Base-by-base conservation (phyloP, 2,329 filamentous ascomycete genomes). In the Neofusicoccum ribis region DNA sequence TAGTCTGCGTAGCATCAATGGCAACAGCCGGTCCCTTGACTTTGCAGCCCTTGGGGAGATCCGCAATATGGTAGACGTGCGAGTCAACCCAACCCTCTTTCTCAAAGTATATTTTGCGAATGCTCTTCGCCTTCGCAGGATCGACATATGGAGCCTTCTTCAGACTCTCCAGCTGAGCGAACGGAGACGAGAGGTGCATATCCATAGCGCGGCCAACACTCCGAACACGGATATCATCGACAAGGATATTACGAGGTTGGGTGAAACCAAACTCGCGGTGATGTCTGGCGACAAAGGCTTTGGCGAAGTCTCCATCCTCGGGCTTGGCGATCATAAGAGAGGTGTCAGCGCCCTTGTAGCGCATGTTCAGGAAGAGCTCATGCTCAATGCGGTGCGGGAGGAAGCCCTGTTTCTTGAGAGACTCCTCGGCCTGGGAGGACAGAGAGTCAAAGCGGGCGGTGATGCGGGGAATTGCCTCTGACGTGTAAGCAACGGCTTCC, bases 171-270 rank as follows among this genome's bases (percentile, higher is more conserved):
- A 59, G 41, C 37, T 65, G 51, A 2, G 63, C 51, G 27, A 64
- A 54, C 3, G 61, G 61, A 6, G 61, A 44, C 3, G 61, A 64
- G 20, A 64, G n/a, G 17, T 64, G 61, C 61, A 64, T 54, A 27
- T 64, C 61, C 75, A 93, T 94, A 56, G 91, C 94, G 82, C 93
- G 96, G 51, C 92, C 93, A 27, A 65, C 63, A 34, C 63, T 58
- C 14, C 63, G 51, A 20, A 65, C 63, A 9, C 63, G 63, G 7
- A 65, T 47, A 12, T 65, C 63, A 3, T 65, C 63, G 14, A 65
- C 52, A 11, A 65, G 51, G 15, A 82, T 78, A 4, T 77, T 70
- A 11, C 79, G 73, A 27, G 71, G 72, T 60, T 76, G 76, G 3
- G 74, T 72, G 68, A 82, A 82, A 0, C 76, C 77, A 34, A 82